phyloP scores from a whole-genome alignment of 2,329 filamentous ascomycete species.

The Talaromyces pinophilus region DNA sequence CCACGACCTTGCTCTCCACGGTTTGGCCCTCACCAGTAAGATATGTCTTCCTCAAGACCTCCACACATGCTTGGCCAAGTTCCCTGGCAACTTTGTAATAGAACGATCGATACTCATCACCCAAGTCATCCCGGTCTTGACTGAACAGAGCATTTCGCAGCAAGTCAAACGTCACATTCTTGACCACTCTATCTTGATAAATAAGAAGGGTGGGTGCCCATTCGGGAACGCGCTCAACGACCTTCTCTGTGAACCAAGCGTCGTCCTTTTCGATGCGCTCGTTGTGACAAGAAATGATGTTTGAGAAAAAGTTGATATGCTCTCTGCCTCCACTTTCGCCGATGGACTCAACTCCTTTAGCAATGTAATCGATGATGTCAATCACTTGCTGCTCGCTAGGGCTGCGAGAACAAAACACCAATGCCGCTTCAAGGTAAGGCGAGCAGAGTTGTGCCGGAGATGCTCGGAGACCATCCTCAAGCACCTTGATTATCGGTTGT shows the following conservation, averaged over 20 bases:
- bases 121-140: constrained; percentile 34
- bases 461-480: constrained; percentile 58
- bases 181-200: constrained; percentile 51
- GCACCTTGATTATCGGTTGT: constrained; percentile 53
- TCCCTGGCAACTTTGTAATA: constrained; percentile 36
- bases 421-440: constrained; percentile 61
- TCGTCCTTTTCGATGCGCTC: constrained; percentile 37
- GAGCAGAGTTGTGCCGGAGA: constrained; percentile 51
- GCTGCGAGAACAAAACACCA: constrained; percentile 53
- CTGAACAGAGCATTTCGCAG: constrained; percentile 47
- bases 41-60: constrained; percentile 38
- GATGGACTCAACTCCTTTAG: constrained; percentile 52
- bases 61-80: constrained; percentile 35
- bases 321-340: constrained; percentile 51
- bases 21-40: constrained; percentile 29
- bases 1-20: constrained; percentile 40
- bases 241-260: constrained; percentile 36
- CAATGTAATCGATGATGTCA: constrained; percentile 43
- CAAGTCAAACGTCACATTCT: constrained; percentile 48
- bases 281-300: constrained; percentile 51
- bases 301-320: constrained; percentile 55
- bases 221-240: constrained; percentile 46
- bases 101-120: constrained; percentile 32
- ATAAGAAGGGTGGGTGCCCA: constrained; percentile 57
- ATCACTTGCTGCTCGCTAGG: constrained; percentile 40